A percentile compares a stretch with the other conserved stretches of the same genome.
phyloP scores from a whole-genome alignment of 2,329 filamentous ascomycete species.

The Neospermospora avenae region DNA sequence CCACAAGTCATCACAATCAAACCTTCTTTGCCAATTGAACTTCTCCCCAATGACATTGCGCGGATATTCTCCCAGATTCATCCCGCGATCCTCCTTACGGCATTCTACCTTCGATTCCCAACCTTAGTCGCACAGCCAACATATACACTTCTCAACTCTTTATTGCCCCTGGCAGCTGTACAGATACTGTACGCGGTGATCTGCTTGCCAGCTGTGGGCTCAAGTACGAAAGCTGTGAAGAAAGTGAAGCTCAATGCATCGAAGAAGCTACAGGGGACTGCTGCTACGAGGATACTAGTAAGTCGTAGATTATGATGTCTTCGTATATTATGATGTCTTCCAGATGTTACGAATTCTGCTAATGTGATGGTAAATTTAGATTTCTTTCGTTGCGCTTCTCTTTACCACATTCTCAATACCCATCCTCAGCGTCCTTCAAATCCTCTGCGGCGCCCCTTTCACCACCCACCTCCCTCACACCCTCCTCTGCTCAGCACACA shows the following conservation, averaged over 20 bases:
- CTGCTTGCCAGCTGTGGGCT: slow-evolving; percentile 62
- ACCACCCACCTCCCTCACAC: slow-evolving; percentile 79
- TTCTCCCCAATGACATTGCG: slow-evolving; percentile 38
- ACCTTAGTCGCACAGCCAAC: slow-evolving; percentile 69
- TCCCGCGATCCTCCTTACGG: slow-evolving; percentile 61
- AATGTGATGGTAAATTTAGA: slow-evolving; percentile 43
- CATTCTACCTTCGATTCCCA: slow-evolving; percentile 62
- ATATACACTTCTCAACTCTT: slow-evolving; percentile 54
- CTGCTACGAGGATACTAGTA: slow-evolving; percentile 7
- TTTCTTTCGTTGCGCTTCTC: slow-evolving; percentile 66
- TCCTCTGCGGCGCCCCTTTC: slow-evolving; percentile 90
- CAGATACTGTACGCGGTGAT: slow-evolving; percentile 62
- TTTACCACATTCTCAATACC: slow-evolving; percentile 48
- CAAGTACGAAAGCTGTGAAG: slow-evolving; percentile 40
- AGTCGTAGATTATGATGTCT: not conserved
- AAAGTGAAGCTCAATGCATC: slow-evolving; percentile 53
- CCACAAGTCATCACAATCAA: slow-evolving; percentile 18
- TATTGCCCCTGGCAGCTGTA: slow-evolving; percentile 60
- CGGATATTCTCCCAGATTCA: slow-evolving; percentile 63
- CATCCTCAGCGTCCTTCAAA: slow-evolving; percentile 52
- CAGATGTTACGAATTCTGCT: not conserved
- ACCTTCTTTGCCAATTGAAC: slow-evolving; percentile 30
- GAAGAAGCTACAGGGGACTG: slow-evolving; percentile 43
- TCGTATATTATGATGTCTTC: not conserved
- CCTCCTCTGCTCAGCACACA: slow-evolving; percentile 73